These are phyloP conservation scores for Porphyrellus cyaneotinctus DNA, from an alignment of 768 basidiomycete genomes.

Conservation along the genomic window DNA sequence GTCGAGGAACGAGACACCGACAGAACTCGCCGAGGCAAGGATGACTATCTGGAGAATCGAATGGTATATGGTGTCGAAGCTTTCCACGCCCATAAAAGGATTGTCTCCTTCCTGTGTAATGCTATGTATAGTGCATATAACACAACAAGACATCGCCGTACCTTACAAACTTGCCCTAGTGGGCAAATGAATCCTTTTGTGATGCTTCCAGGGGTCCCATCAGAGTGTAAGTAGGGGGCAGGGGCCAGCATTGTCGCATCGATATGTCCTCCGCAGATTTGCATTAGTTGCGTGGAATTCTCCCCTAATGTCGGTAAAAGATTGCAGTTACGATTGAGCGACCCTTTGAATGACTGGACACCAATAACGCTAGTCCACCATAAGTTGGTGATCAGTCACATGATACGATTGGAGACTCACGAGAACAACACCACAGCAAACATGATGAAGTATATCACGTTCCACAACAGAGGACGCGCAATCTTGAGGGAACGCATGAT, in stretches of 20 bases:
- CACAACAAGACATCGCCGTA: constrained; percentile 27
- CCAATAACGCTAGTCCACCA: constrained; percentile 64
- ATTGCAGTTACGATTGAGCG: constrained; percentile 62
- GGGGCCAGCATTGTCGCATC: constrained; percentile 50
- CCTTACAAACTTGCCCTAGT: constrained; percentile 76
- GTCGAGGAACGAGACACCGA: constrained; percentile 34
- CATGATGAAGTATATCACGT: constrained; percentile 86
- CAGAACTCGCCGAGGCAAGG: constrained; percentile 74
- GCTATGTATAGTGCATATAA: neutral
- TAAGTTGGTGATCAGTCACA: neutral
- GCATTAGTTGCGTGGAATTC: constrained; percentile 42
- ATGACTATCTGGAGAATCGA: constrained; percentile 81
- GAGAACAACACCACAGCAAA: constrained; percentile 89
- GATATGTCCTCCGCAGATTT: constrained; percentile 80
- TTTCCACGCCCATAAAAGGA: constrained; percentile 60
- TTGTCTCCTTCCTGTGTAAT: constrained; percentile 57
- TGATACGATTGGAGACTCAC: constrained; percentile 37
- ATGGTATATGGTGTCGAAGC: constrained; percentile 86
- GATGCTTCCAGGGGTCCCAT: constrained; percentile 36
- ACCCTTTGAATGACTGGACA: constrained; percentile 88
- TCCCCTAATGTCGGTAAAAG: constrained; percentile 55
- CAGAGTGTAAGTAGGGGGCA: constrained; percentile 38
- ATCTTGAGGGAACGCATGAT: constrained; percentile 92
- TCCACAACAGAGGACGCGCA: constrained; percentile 83
- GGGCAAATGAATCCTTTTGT: constrained; percentile 91